A percentile compares a stretch with the other conserved stretches of the same genome.
Evolutionary conservation across 2,329 filamentous ascomycete genomes (phyloP).

Genomic region (Shiraia sp.): DNA sequence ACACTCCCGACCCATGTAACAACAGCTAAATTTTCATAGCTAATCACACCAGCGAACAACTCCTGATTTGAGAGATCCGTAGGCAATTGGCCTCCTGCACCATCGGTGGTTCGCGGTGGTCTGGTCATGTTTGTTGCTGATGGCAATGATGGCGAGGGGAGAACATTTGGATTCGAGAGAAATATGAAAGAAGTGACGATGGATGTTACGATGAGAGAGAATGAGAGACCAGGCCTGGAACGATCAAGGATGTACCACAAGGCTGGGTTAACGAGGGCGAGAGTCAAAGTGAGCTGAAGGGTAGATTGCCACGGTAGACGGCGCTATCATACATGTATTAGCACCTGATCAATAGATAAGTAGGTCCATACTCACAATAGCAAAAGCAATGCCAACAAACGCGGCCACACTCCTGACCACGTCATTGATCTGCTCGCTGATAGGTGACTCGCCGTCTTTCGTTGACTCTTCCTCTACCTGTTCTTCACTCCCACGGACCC

Average conservation of each 20-base stretch:
- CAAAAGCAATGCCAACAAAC: slow-evolving; percentile 74
- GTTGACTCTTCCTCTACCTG: slow-evolving; percentile 28
- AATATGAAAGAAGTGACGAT: slow-evolving; percentile 75
- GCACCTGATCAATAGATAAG: neutral
- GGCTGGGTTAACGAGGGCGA: slow-evolving; percentile 88
- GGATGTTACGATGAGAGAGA: slow-evolving; percentile 74
- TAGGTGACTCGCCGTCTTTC: slow-evolving; percentile 42
- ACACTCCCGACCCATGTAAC: slow-evolving; percentile 92
- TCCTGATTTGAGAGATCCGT: slow-evolving; percentile 11
- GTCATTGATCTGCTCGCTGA: slow-evolving; percentile 72
- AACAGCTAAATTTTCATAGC: slow-evolving; percentile 68
- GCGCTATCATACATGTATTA: slow-evolving; percentile 58
- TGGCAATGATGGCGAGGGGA: slow-evolving; percentile 57
- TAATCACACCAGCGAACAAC: slow-evolving; percentile 59
- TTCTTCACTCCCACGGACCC: slow-evolving; percentile 49
- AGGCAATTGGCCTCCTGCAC: slow-evolving; percentile 1
- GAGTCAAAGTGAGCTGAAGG: slow-evolving; percentile 86
- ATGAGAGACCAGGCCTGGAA: slow-evolving; percentile 78
- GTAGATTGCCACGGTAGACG: slow-evolving; percentile 92
- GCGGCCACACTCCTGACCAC: slow-evolving; percentile 70
- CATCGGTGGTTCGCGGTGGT: slow-evolving; percentile 10
- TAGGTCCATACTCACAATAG: slow-evolving; percentile 69
- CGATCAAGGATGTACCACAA: slow-evolving; percentile 97
- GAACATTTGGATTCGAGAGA: slow-evolving; percentile 74
- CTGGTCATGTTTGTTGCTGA: slow-evolving; percentile 28